Evolutionary conservation across 306 rosid genomes (phyloP).

Genomic region (Luffa aegyptiaca): DNA sequence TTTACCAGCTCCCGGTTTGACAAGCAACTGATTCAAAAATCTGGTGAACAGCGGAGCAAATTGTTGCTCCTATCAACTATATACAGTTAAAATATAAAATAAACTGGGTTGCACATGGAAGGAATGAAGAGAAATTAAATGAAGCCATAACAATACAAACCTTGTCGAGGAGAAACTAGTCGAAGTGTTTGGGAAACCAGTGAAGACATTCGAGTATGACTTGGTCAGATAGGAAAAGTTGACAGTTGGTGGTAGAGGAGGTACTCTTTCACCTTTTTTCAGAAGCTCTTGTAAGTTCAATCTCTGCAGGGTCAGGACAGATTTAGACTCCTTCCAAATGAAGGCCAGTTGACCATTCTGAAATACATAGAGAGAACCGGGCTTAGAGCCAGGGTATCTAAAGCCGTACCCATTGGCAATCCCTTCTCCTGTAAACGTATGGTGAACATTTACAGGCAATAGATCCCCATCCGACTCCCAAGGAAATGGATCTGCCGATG

Average conservation of each 20-base stretch:
- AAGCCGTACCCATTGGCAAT: slow-evolving; percentile 94
- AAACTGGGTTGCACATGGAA: background rate
- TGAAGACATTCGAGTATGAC: slow-evolving; percentile 87
- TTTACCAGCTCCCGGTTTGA: background rate
- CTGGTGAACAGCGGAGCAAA: background rate
- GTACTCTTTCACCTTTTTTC: slow-evolving; percentile 75
- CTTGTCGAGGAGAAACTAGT: slow-evolving; percentile 48
- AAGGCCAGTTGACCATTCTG: slow-evolving; percentile 72
- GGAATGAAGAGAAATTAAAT: background rate
- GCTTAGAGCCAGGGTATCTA: slow-evolving; percentile 91
- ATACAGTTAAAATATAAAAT: background rate
- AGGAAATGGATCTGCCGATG: slow-evolving; percentile 68
- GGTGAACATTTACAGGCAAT: slow-evolving; percentile 38
- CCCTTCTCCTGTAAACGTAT: slow-evolving; percentile 69
- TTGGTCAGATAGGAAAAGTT: slow-evolving; percentile 88
- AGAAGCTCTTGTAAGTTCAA: slow-evolving; percentile 72
- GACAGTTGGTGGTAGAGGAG: slow-evolving; percentile 59
- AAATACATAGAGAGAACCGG: slow-evolving; percentile 77
- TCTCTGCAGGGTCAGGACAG: slow-evolving; percentile 81
- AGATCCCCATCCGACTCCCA: slow-evolving; percentile 59
- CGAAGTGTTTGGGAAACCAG: slow-evolving; percentile 54
- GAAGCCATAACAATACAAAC: slow-evolving; percentile 29
- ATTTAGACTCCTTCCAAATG: slow-evolving; percentile 81
- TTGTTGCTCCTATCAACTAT: background rate
- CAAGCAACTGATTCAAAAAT: background rate